A percentile compares a stretch with the other conserved stretches of the same genome.
Conservation (phyloP, 2,329 filamentous ascomycete species). For the Ilyonectria sp. region DNA sequence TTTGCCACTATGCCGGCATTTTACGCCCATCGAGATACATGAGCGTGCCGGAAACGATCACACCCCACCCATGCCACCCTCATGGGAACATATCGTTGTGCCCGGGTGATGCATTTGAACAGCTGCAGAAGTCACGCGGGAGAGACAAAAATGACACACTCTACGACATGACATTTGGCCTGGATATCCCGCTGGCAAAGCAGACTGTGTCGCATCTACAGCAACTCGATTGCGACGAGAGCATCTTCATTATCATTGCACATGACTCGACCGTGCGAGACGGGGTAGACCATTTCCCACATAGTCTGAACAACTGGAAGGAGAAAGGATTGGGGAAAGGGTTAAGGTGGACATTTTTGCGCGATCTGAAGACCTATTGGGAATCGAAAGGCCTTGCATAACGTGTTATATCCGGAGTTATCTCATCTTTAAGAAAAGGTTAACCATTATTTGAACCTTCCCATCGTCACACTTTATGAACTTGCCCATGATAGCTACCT, state of each 20-base stretch:
- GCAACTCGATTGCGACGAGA: conserved; percentile 40
- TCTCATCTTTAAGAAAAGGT: too few relatives aligned
- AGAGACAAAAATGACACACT: conserved; percentile 33
- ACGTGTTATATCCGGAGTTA: too few relatives aligned
- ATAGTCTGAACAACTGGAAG: conserved; percentile 42
- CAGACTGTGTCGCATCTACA: conserved; percentile 34
- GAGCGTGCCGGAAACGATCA: conserved; percentile 51
- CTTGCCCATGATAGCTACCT: too few relatives aligned
- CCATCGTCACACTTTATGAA: too few relatives aligned
- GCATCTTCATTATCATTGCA: conserved; percentile 38
- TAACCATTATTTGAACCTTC: too few relatives aligned
- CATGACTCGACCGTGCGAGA: conserved; percentile 42
- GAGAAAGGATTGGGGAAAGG: conserved; percentile 28
- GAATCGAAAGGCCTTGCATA: conserved; percentile 29
- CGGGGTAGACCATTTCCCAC: conserved; percentile 41
- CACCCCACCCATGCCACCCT: conserved; percentile 39
- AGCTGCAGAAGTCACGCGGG: conserved; percentile 38
- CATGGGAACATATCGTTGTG: conserved; percentile 22
- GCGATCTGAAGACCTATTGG: conserved; percentile 41
- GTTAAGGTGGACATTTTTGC: conserved; percentile 40
- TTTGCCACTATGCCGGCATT: conserved; percentile 57
- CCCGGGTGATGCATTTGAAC: conserved; percentile 36
- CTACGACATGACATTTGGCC: conserved; percentile 40
- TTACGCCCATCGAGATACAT: conserved; percentile 54
- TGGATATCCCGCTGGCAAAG: conserved; percentile 35